These are phyloP conservation scores for Arxiozyma telluris DNA, from an alignment of 1,139 yeast genomes.

Conservation along the genomic window DNA sequence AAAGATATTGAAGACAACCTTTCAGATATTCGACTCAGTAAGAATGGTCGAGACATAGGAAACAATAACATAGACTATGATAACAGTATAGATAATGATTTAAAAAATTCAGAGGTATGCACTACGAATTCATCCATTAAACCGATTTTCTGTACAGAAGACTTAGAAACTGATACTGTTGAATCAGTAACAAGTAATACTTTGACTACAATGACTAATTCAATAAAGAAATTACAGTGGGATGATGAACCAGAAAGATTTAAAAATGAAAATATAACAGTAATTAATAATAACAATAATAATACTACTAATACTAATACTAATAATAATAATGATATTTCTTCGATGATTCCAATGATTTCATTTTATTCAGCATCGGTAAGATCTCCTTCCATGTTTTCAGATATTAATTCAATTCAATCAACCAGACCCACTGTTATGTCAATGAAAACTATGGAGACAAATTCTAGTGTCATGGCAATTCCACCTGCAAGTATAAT, in stretches of 20 bases:
- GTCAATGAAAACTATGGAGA: slow-evolving; percentile 43
- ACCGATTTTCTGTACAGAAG: slow-evolving; percentile 9
- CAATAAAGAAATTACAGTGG: slow-evolving; percentile 11
- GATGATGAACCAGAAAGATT: slow-evolving; percentile 14
- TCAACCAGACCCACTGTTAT: slow-evolving; percentile 37
- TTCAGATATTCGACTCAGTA: not conserved
- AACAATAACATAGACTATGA: not conserved
- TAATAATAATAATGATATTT: slow-evolving; percentile 6
- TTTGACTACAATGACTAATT: not conserved
- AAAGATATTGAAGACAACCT: no score
- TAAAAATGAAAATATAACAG: not conserved
- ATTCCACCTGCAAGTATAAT: slow-evolving; percentile 58
- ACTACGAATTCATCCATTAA: slow-evolving; percentile 14
- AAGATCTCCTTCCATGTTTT: slow-evolving; percentile 31
- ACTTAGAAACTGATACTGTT: slow-evolving; percentile 1
- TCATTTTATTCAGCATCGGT: slow-evolving; percentile 42
- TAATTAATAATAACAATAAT: not conserved
- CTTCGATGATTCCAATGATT: slow-evolving; percentile 45
- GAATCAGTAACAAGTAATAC: not conserved
- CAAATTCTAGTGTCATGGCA: slow-evolving; percentile 52
- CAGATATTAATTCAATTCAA: slow-evolving; percentile 29
- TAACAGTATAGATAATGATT: not conserved
- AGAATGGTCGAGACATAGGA: not conserved
- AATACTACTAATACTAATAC: not conserved
- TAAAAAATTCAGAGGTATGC: not conserved